Conservation (phyloP, 2,329 filamentous ascomycete genomes). For the Metarhizium humberi region DNA sequence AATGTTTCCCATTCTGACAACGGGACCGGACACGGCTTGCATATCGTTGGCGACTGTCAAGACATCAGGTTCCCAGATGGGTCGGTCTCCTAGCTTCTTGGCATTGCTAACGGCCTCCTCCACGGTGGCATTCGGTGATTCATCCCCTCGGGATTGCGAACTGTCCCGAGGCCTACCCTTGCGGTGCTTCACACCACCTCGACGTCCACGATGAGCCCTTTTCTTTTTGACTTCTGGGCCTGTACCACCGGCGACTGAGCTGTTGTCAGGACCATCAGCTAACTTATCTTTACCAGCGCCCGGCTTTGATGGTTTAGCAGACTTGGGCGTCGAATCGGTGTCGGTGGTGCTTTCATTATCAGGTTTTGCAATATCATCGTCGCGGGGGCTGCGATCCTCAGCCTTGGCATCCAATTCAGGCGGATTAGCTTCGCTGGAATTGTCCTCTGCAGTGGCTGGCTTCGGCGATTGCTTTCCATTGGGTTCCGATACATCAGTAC, state of each 20-base stretch:
- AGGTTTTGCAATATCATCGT: not conserved
- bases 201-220: constrained; percentile 60
- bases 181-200: constrained; percentile 61
- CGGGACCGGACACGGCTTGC: constrained; percentile 48
- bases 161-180: constrained; percentile 46
- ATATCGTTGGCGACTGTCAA: constrained; percentile 48
- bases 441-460: not conserved
- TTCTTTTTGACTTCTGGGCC: constrained; percentile 43
- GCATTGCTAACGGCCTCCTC: constrained; percentile 54
- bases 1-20: constrained; percentile 53
- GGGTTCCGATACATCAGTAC: not conserved
- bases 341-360: not conserved
- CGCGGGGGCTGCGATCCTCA: too few species aligned
- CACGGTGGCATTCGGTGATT: constrained; percentile 33
- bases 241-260: not conserved
- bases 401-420: not conserved
- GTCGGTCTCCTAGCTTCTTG: constrained; percentile 45
- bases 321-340: not conserved
- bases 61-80: constrained; percentile 52
- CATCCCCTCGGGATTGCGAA: constrained; percentile 41
- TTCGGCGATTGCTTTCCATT: not conserved
- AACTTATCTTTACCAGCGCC: not conserved
- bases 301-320: not conserved
- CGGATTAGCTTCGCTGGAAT: not conserved
- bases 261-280: not conserved